Evolutionary conservation across 2,329 filamentous ascomycete species (phyloP).

Genomic region (Verticillium longisporum): DNA sequence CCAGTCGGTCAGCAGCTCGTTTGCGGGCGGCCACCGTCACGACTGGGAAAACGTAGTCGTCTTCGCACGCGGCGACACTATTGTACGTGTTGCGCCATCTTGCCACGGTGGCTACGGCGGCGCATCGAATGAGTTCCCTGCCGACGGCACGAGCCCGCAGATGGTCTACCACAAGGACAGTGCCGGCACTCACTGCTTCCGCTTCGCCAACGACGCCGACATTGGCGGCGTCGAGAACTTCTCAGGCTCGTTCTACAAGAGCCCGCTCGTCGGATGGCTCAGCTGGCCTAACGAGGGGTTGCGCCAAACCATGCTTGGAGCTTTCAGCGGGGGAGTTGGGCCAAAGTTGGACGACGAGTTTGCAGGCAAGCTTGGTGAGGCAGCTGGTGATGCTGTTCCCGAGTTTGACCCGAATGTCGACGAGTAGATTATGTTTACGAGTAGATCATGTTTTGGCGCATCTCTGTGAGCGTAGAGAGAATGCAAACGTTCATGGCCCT

Average conservation of each 20-base stretch:
- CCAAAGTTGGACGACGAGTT: constrained; percentile 22
- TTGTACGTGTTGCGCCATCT: constrained; percentile 20
- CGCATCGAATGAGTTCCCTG: constrained; percentile 15
- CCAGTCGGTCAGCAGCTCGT: constrained; percentile 17
- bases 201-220: constrained; percentile 20
- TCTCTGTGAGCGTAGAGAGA: not conserved
- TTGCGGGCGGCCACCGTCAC: constrained; percentile 26
- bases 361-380: constrained; percentile 12
- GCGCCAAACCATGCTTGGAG: constrained; percentile 16
- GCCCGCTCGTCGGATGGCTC: constrained; percentile 20
- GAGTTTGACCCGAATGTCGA: constrained; percentile 19
- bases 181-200: constrained; percentile 20
- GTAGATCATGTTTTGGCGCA: not conserved
- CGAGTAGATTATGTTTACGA: constrained; percentile 4
- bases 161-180: constrained; percentile 24
- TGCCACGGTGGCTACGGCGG: constrained; percentile 17
- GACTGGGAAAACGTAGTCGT: constrained; percentile 31
- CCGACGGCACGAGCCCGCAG: constrained; percentile 13
- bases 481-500: not conserved
- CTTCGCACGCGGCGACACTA: constrained; percentile 16
- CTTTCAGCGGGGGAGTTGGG: constrained; percentile 19
- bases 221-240: constrained; percentile 17
- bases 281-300: constrained; percentile 17
- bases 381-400: constrained; percentile 18
- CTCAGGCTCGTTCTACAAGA: constrained; percentile 15